Percentiles rank a stretch among this genome's conserved stretches.
These are phyloP conservation scores for Cyclotella cryptica DNA, from an alignment of 108 stramenopile genomes.

Conservation along the genomic window DNA sequence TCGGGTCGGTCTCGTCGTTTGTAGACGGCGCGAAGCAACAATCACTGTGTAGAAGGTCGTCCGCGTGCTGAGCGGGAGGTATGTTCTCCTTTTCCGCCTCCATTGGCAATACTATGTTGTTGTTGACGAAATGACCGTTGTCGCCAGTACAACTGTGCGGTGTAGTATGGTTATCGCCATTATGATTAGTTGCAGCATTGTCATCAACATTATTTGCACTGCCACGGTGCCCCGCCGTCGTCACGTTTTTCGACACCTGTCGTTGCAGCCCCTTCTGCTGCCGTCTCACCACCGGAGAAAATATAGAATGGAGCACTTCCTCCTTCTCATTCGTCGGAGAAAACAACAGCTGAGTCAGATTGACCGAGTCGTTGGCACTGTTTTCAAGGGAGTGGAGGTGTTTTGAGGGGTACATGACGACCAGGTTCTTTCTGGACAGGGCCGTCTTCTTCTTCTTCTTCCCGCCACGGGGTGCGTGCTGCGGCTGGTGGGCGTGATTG, in stretches of 20 bases:
- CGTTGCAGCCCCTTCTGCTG: background rate
- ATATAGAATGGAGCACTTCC: constrained; percentile 1
- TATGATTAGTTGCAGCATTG: background rate
- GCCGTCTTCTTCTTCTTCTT: background rate
- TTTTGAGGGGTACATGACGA: background rate
- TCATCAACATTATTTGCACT: background rate
- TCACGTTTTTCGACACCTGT: background rate
- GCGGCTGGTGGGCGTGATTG: background rate
- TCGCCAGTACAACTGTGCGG: background rate
- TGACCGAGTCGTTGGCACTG: background rate
- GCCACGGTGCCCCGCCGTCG: background rate
- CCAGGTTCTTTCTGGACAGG: background rate
- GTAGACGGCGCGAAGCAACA: background rate
- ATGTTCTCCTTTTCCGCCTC: background rate
- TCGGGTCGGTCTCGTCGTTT: background rate
- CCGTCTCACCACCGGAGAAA: background rate
- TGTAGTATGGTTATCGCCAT: background rate
- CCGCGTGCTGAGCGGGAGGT: background rate
- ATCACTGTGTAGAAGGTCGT: background rate
- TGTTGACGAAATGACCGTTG: background rate
- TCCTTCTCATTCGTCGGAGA: background rate
- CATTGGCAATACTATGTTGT: too few relatives aligned
- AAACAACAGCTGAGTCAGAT: constrained; percentile 14
- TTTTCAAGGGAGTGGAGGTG: background rate
- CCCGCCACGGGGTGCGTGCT: background rate